A percentile compares a stretch with the other conserved stretches of the same genome.
phyloP scores from a whole-genome alignment of 257 asterid species.

The Forsythia suspensa region DNA sequence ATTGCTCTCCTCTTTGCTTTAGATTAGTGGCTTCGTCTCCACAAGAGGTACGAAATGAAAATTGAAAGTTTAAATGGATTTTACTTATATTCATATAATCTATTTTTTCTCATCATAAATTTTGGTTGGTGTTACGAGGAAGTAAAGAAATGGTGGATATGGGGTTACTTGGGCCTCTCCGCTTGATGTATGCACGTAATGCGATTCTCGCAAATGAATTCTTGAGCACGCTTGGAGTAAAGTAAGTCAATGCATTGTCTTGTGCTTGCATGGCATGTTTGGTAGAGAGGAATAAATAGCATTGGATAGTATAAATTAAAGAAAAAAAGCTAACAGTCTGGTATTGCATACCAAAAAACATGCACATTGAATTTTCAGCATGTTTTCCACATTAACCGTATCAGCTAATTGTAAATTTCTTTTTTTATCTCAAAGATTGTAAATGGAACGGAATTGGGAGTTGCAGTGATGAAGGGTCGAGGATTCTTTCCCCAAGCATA shows the following conservation, averaged over 20 bases:
- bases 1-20: constrained; percentile 50
- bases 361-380: neutral
- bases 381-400: neutral
- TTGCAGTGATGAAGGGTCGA: constrained; percentile 27
- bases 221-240: constrained; percentile 54
- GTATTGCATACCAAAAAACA: neutral
- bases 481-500: constrained; percentile 35
- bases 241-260: constrained; percentile 37
- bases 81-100: neutral
- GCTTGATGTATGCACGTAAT: constrained; percentile 62
- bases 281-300: neutral
- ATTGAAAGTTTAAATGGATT: constrained; percentile 8
- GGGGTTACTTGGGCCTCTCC: constrained; percentile 83
- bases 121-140: constrained; percentile 25
- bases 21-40: constrained; percentile 65
- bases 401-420: neutral
- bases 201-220: constrained; percentile 69
- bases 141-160: constrained; percentile 73
- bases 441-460: constrained; percentile 37
- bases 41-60: constrained; percentile 48
- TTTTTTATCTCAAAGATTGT: constrained; percentile 9
- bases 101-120: constrained; percentile 1
- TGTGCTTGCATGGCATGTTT: neutral
- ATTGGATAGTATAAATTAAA: neutral
- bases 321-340: neutral